These are phyloP conservation scores for Nematocida ausubeli DNA, from an alignment of 371 early-diverging fungal genomes.

Conservation along the genomic window DNA sequence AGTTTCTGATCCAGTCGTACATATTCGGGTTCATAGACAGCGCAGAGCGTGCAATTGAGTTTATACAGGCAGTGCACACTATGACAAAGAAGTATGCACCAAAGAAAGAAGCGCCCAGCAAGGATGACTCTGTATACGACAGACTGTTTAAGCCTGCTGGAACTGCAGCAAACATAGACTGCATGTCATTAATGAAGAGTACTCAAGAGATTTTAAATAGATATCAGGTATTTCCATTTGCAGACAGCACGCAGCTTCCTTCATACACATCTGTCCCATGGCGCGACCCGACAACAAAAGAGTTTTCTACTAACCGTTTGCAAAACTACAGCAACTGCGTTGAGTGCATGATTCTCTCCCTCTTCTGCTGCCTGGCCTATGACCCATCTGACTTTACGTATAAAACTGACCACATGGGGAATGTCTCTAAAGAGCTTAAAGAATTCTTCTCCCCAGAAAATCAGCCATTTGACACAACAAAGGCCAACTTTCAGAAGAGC, in stretches of 20 bases:
- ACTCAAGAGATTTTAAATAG: background rate
- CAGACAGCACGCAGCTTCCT: background rate
- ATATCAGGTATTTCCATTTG: background rate
- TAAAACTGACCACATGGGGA: background rate
- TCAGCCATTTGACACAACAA: too few relatives aligned
- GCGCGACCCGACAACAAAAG: background rate
- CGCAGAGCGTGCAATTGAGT: background rate
- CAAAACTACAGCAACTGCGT: background rate
- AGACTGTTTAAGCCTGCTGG: background rate
- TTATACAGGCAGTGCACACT: background rate
- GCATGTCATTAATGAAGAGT: background rate
- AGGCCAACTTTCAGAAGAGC: too few relatives aligned
- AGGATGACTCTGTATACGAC: background rate
- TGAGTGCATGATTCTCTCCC: background rate
- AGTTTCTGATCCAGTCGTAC: background rate
- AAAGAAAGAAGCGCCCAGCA: background rate
- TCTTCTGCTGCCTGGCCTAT: background rate
- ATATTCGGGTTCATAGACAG: background rate
- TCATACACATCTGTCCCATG: background rate
- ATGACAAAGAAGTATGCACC: background rate
- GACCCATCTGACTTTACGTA: background rate
- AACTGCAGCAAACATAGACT: background rate
- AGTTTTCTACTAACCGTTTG: background rate
- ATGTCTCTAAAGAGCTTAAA: background rate
- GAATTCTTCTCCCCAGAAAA: background rate